A percentile compares a stretch with the other conserved stretches of the same genome.
These are phyloP conservation scores for Fusarium aywerte DNA, from an alignment of 2,329 filamentous ascomycete genomes.

Conservation along the genomic window DNA sequence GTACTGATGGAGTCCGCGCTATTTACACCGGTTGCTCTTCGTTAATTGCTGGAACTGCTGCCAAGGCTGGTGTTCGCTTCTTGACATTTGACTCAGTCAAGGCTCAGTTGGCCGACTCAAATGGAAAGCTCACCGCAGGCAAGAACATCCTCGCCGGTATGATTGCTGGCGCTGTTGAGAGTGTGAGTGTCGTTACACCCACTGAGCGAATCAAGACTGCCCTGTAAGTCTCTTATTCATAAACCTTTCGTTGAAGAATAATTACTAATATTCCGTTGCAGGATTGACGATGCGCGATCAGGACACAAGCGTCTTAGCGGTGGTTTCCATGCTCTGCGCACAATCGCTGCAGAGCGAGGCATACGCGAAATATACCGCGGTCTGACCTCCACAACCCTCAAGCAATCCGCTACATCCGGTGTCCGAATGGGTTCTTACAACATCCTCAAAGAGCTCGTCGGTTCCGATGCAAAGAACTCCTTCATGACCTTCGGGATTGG, in stretches of 20 bases:
- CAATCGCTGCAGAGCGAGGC: conserved; percentile 54
- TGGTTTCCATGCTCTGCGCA: conserved; percentile 48
- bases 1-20: conserved; percentile 65
- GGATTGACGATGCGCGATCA: conserved; percentile 52
- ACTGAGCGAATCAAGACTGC: conserved; percentile 76
- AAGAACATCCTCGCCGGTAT: conserved; percentile 72
- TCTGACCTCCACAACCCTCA: conserved; percentile 57
- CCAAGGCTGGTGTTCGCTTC: conserved; percentile 74
- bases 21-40: conserved; percentile 72
- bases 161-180: conserved; percentile 70
- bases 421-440: conserved; percentile 63
- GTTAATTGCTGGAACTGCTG: conserved; percentile 67
- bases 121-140: conserved; percentile 64
- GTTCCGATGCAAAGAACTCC: conserved; percentile 40
- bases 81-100: conserved; percentile 74
- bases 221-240: no score
- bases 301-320: conserved; percentile 45
- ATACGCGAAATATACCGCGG: conserved; percentile 58
- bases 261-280: not conserved
- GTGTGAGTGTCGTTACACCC: conserved; percentile 72
- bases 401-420: conserved; percentile 60
- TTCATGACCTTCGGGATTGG: conserved; percentile 69
- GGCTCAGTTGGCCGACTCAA: conserved; percentile 64
- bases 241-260: no score
- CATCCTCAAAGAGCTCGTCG: conserved; percentile 52